A percentile compares a stretch with the other conserved stretches of the same genome.
These are phyloP conservation scores for Clitocybe nebularis DNA, from an alignment of 1,284 basidiomycete species.

Conservation along the genomic window DNA sequence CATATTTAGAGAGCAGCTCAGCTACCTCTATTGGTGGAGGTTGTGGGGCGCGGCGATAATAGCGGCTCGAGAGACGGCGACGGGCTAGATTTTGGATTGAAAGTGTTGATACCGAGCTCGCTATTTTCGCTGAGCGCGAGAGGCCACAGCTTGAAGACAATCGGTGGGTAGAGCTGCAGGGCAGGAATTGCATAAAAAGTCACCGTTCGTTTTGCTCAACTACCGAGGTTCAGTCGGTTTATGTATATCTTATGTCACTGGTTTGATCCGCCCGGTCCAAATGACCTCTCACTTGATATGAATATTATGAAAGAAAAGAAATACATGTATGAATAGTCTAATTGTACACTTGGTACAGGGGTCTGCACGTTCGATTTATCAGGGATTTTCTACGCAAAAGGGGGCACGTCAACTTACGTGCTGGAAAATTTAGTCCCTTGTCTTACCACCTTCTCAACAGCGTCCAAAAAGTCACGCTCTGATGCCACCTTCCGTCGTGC, in stretches of 20 bases:
- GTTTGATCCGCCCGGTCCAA: too few species aligned
- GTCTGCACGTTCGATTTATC: slow-evolving; percentile 32
- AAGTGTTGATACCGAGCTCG: slow-evolving; percentile 4
- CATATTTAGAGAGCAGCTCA: slow-evolving; percentile 49
- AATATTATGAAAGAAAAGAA: slow-evolving; percentile 1
- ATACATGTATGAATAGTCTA: slow-evolving; percentile 30
- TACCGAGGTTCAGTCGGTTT: not conserved
- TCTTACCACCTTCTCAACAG: slow-evolving; percentile 97
- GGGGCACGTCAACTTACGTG: slow-evolving; percentile 45
- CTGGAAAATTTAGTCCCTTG: slow-evolving; percentile 95
- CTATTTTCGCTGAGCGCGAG: slow-evolving; percentile 4
- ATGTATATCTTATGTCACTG: too few species aligned
- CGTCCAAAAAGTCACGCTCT: slow-evolving; percentile 96
- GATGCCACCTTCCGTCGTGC: slow-evolving; percentile 95
- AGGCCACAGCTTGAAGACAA: not conserved
- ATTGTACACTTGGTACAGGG: slow-evolving; percentile 74
- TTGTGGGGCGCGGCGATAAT: slow-evolving; percentile 28
- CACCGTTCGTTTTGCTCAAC: too few species aligned
- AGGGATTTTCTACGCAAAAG: slow-evolving; percentile 13
- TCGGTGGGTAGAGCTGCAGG: not conserved
- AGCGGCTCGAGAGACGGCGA: slow-evolving; percentile 8
- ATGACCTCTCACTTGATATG: too few species aligned
- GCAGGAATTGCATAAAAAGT: not conserved
- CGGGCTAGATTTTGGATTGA: slow-evolving; percentile 1
- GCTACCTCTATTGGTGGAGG: slow-evolving; percentile 38